Evolutionary conservation across 164 flowering plant species (phyloP).

Genomic region (Brasenia schreberi): DNA sequence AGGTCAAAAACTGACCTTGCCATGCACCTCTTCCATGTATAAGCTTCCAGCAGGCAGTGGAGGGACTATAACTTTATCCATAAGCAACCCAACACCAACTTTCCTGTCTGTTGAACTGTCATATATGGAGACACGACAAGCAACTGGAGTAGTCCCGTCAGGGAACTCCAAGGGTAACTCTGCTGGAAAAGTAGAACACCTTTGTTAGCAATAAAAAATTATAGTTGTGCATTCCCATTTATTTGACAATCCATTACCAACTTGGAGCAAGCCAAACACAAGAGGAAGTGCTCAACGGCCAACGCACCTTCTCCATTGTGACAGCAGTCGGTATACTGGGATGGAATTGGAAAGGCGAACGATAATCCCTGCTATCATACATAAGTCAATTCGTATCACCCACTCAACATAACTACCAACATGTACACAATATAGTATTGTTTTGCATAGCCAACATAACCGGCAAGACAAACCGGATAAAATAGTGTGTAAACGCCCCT

Average conservation of each 20-base stretch:
- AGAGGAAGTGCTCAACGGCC: not conserved
- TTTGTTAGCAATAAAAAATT: not conserved
- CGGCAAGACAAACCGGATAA: slow-evolving; percentile 53
- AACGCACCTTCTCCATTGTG: slow-evolving; percentile 71
- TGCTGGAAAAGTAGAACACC: slow-evolving; percentile 28
- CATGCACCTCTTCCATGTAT: slow-evolving; percentile 90
- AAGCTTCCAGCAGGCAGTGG: slow-evolving; percentile 71
- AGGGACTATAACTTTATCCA: slow-evolving; percentile 78
- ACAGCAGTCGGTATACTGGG: slow-evolving; percentile 73
- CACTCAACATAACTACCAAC: not conserved
- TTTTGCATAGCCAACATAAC: not conserved
- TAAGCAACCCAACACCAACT: slow-evolving; percentile 78
- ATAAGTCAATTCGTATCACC: not conserved
- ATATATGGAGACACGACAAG: slow-evolving; percentile 90
- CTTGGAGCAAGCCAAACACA: not conserved
- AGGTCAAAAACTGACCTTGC: slow-evolving; percentile 37
- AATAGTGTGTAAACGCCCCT: slow-evolving; percentile 82
- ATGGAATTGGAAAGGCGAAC: slow-evolving; percentile 91
- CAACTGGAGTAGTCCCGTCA: slow-evolving; percentile 96
- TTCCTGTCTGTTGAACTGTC: slow-evolving; percentile 69
- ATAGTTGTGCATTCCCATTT: not conserved
- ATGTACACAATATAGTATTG: not conserved
- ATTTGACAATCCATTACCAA: not conserved
- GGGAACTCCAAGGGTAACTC: slow-evolving; percentile 94
- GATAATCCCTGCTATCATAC: slow-evolving; percentile 54